These are phyloP conservation scores for Zopfia rhizophila DNA, from an alignment of 2,329 filamentous ascomycete genomes.

Conservation along the genomic window DNA sequence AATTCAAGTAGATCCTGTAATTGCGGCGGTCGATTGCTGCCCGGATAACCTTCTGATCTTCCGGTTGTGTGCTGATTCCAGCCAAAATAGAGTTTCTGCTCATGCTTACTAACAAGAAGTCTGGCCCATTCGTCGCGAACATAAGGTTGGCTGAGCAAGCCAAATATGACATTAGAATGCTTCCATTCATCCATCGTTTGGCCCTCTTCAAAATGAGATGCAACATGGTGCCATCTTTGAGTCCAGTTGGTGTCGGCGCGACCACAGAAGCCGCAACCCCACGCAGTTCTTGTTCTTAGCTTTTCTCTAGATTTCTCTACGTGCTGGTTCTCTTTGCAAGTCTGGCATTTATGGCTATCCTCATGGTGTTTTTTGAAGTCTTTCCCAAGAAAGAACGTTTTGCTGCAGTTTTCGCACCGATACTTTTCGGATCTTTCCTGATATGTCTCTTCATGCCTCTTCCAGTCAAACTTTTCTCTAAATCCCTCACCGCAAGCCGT, in stretches of 20 bases:
- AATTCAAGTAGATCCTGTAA: constrained; percentile 45
- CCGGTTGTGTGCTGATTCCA: constrained; percentile 40
- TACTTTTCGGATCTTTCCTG: constrained; percentile 73
- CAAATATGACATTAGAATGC: constrained; percentile 72
- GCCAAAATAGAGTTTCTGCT: constrained; percentile 20
- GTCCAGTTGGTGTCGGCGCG: constrained; percentile 69
- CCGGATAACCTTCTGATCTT: constrained; percentile 43
- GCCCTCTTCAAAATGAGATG: constrained; percentile 67
- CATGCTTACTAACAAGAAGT: constrained; percentile 30
- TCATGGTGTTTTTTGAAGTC: constrained; percentile 74
- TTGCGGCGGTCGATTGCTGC: constrained; percentile 27
- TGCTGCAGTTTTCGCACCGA: constrained; percentile 70
- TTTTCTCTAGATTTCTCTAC: constrained; percentile 52
- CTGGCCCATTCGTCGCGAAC: constrained; percentile 66
- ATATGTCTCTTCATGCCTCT: constrained; percentile 73
- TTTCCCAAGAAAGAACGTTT: constrained; percentile 72
- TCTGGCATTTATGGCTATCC: constrained; percentile 68
- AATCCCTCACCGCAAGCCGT: constrained; percentile 67
- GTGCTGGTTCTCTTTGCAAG: constrained; percentile 64
- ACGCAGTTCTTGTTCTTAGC: constrained; percentile 62
- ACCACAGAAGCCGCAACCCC: constrained; percentile 74
- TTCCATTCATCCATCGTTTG: constrained; percentile 72
- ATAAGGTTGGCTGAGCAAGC: constrained; percentile 69
- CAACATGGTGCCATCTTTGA: constrained; percentile 73
- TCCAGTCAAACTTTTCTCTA: constrained; percentile 74